Base-by-base conservation (phyloP, 345 rosid species). In the Brassica cretica region DNA sequence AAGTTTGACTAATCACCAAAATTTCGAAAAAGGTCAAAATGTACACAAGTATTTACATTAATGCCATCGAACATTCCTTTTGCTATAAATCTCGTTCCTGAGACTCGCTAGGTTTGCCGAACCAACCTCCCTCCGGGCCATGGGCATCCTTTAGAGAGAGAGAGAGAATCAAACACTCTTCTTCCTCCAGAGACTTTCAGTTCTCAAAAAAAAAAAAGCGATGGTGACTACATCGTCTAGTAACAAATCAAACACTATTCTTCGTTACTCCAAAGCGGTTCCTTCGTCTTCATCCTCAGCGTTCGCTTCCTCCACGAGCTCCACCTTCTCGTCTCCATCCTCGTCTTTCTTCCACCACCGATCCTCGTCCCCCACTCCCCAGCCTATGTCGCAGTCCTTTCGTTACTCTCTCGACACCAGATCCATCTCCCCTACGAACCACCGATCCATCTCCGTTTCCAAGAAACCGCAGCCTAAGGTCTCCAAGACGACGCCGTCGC, bases 371-470 rank as follows among this genome's bases (percentile, higher is more conserved):
- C 83, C 80, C 60, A 76, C 80, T 15, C 53, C 46, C 5, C 61
- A 67, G 4, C 67, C 84, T 35, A 55, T 51, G 37, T 30, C 80
- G 0, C 80, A 76, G 37, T 77, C 77, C 35, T 69, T 76, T 49
- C 74, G 83, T 0, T 76, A 32, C 12, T 66, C 80, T 1, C 75
- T 80, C n/a, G 80, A 76, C 15, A 71, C 29, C 53, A 80, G 76
- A 80, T 76, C 88, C 56, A 81, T 84, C 5, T 78, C 73, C 0
- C 87, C 91, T 5, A 84, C 29, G 29, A 27, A 27, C 29, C 29
- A 68, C 41, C 78, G 85, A 37, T 88, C 95, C 2, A 81, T 82
- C 24, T 74, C 92, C 18, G 90, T 87, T 2, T 66, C 87, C 18
- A 86, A 84, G 44, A 76, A 82, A 67, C 77, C 25, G 0, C 69